Evolutionary conservation across 345 rosid species (phyloP).

Genomic region (Passiflora organensis): DNA sequence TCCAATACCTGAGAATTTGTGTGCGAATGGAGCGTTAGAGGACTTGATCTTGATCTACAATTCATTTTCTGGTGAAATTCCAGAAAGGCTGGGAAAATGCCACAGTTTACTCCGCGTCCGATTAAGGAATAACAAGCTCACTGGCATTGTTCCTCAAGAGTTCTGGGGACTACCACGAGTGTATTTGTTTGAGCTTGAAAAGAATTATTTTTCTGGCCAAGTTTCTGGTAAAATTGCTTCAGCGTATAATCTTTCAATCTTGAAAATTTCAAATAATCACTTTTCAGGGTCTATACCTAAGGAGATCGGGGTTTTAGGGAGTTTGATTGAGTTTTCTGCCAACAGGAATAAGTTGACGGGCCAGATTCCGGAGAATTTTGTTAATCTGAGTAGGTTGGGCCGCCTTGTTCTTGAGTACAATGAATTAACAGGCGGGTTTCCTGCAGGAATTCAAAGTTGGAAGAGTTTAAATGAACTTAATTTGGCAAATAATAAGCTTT

Average conservation of each 20-base stretch:
- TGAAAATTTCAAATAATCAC: conserved; percentile 50
- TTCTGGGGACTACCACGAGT: conserved; percentile 75
- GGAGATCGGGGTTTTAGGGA: conserved; percentile 45
- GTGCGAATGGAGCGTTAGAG: conserved; percentile 45
- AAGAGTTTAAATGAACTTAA: conserved; percentile 69
- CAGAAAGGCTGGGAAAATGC: conserved; percentile 53
- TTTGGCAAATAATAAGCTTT: conserved; percentile 54
- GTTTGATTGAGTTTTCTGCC: conserved; percentile 51
- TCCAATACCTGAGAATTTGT: conserved; percentile 52
- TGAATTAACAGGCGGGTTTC: conserved; percentile 60
- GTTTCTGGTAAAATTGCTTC: conserved; percentile 37
- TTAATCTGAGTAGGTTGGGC: conserved; percentile 42
- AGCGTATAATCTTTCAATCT: conserved; percentile 59
- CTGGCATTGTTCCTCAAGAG: conserved; percentile 50
- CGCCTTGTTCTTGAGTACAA: conserved; percentile 67
- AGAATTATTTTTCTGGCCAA: conserved; percentile 53
- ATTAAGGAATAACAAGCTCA: conserved; percentile 46
- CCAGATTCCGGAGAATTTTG: conserved; percentile 47
- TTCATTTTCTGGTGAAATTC: conserved; percentile 63
- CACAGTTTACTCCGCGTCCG: conserved; percentile 61
- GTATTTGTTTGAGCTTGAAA: conserved; percentile 56
- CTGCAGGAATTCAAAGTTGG: conserved; percentile 45
- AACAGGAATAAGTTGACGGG: conserved; percentile 45
- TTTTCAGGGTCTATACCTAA: conserved; percentile 59
- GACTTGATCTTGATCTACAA: conserved; percentile 58